Conservation (phyloP, 2,329 filamentous ascomycete species). For the Biscogniauxia marginata region DNA sequence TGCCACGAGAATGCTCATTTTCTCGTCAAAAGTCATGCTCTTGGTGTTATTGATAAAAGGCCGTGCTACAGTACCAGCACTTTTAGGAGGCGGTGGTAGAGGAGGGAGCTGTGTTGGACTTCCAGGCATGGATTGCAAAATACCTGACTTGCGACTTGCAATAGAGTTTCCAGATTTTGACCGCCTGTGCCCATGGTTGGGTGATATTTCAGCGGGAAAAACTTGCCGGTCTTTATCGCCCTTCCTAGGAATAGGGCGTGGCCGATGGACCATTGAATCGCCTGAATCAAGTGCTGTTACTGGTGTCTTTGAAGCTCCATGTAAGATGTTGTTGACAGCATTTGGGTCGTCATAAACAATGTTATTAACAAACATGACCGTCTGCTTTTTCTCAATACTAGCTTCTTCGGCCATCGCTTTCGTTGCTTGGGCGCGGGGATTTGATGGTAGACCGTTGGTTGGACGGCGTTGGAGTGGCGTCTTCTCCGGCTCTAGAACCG, state of each 20-base stretch:
- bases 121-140: conserved; percentile 43
- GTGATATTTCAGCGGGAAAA: conserved; percentile 45
- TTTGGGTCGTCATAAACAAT: conserved; percentile 55
- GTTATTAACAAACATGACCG: conserved; percentile 55
- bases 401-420: conserved; percentile 30
- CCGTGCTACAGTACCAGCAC: conserved; percentile 36
- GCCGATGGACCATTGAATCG: conserved; percentile 51
- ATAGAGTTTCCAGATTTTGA: conserved; percentile 51
- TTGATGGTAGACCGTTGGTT: conserved; percentile 47
- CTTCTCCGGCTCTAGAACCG: conserved; percentile 33
- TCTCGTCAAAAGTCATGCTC: conserved; percentile 60
- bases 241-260: conserved; percentile 55
- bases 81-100: conserved; percentile 48
- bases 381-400: conserved; percentile 39
- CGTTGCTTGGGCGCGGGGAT: conserved; percentile 42
- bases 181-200: conserved; percentile 42
- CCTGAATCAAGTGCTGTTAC: conserved; percentile 24
- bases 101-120: conserved; percentile 52
- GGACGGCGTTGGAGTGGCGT: conserved; percentile 44
- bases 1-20: conserved; percentile 49
- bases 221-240: conserved; percentile 44
- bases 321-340: conserved; percentile 49
- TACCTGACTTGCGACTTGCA: conserved; percentile 41
- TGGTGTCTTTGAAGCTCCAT: conserved; percentile 38
- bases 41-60: conserved; percentile 52